Percentiles rank a stretch among this genome's conserved stretches.
Evolutionary conservation across 495 filamentous ascomycete species (phyloP).

Genomic region (Penicillium atrosanguineum): DNA sequence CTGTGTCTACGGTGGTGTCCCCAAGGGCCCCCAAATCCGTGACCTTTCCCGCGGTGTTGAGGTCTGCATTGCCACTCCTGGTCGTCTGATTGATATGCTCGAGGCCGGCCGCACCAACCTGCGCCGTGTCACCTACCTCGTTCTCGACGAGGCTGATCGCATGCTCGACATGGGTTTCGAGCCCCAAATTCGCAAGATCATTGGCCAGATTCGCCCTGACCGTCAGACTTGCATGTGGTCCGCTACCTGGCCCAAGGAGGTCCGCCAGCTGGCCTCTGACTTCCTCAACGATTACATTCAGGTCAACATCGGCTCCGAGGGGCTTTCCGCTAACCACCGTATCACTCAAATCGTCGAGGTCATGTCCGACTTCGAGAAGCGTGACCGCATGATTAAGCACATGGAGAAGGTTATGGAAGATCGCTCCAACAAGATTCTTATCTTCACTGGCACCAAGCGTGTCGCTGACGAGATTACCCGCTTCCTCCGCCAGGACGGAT

Average conservation of each 20-base stretch:
- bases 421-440: slow-evolving; percentile 86
- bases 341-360: slow-evolving; percentile 98
- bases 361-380: slow-evolving; percentile 94
- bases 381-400: slow-evolving; percentile 95
- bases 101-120: slow-evolving; percentile 97
- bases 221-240: slow-evolving; percentile 99
- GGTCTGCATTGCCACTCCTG: slow-evolving; percentile 96
- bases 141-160: slow-evolving; percentile 98
- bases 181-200: slow-evolving; percentile 97
- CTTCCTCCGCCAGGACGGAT: slow-evolving; percentile 97
- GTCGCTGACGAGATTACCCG: slow-evolving; percentile 98
- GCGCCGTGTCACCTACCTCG: slow-evolving; percentile 94
- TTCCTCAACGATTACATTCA: slow-evolving; percentile 97
- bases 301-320: slow-evolving; percentile 97
- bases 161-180: slow-evolving; percentile 99
- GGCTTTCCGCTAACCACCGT: slow-evolving; percentile 95
- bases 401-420: slow-evolving; percentile 98
- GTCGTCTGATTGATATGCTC: slow-evolving; percentile 97
- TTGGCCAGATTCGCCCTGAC: slow-evolving; percentile 95
- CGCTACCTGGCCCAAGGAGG: slow-evolving; percentile 99
- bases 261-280: slow-evolving; percentile 90
- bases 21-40: slow-evolving; percentile 92
- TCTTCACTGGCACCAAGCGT: slow-evolving; percentile 98
- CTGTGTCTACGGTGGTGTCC: slow-evolving; percentile 98
- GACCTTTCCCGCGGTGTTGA: slow-evolving; percentile 93